Conservation (phyloP, 306 rosid species). For the Benincasa hispida region DNA sequence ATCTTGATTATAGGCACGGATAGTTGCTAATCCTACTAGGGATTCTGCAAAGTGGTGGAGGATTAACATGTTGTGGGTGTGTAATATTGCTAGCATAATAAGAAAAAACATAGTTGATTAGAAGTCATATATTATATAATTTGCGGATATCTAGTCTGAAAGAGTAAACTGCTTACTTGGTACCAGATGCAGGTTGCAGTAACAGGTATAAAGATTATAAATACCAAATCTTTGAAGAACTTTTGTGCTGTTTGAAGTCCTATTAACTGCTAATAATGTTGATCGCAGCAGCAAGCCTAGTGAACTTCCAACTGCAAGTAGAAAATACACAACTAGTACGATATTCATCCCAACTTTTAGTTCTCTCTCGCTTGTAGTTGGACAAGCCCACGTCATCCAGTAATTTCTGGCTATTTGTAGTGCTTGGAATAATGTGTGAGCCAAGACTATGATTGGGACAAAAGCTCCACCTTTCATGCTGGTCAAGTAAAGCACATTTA, state of each 20-base stretch:
- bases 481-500: constrained; percentile 21
- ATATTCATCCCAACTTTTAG: constrained; percentile 36
- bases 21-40: constrained; percentile 73
- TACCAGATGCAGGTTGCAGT: background rate
- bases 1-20: constrained; percentile 79
- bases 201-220: background rate
- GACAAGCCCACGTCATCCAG: constrained; percentile 98
- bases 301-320: constrained; percentile 61
- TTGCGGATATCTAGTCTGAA: too few relatives aligned
- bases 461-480: constrained; percentile 50
- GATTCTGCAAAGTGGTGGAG: constrained; percentile 90
- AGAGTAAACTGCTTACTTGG: background rate
- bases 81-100: constrained; percentile 53
- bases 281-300: constrained; percentile 49
- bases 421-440: constrained; percentile 72
- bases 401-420: constrained; percentile 80
- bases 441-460: constrained; percentile 64
- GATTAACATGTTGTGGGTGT: constrained; percentile 93
- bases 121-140: too few relatives aligned
- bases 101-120: background rate
- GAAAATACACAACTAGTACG: constrained; percentile 40
- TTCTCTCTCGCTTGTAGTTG: constrained; percentile 41
- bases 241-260: constrained; percentile 70
- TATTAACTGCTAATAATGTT: constrained; percentile 29
- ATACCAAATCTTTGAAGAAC: constrained; percentile 50